A percentile compares a stretch with the other conserved stretches of the same genome.
phyloP scores from a whole-genome alignment of 306 rosid species.

The Pachyrhizus erosus region DNA sequence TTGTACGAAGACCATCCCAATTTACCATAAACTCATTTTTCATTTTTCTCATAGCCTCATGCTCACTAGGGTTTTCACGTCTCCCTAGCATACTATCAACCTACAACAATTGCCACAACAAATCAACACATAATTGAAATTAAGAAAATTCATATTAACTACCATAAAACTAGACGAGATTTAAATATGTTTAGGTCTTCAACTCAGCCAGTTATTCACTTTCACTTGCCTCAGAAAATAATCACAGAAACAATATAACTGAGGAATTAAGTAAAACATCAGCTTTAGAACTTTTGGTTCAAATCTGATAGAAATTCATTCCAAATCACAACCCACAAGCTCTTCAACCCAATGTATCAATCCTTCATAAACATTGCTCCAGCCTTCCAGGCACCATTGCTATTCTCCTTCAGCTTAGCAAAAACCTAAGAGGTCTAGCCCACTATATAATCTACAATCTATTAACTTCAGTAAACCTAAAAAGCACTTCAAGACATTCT shows the following conservation, averaged over 20 bases:
- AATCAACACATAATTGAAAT: constrained; percentile 10
- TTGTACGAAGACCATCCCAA: constrained; percentile 98
- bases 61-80: constrained; percentile 97
- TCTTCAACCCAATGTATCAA: constrained; percentile 18
- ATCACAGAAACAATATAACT: not conserved
- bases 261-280: not conserved
- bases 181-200: not conserved
- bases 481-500: not conserved
- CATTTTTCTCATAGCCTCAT: constrained; percentile 99
- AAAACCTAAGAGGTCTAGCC: not conserved
- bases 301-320: not conserved
- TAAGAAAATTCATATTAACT: constrained; percentile 2
- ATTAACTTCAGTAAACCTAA: not conserved
- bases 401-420: constrained; percentile 18
- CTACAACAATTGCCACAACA: constrained; percentile 52
- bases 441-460: not conserved
- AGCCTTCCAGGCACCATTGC: not conserved
- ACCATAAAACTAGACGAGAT: not conserved
- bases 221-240: not conserved
- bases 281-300: not conserved
- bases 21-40: constrained; percentile 99
- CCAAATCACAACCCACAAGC: not conserved
- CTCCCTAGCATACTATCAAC: constrained; percentile 99
- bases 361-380: not conserved
- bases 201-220: not conserved